These are phyloP conservation scores for Daphne laureola DNA, from an alignment of 441 rosid genomes.

Conservation along the genomic window DNA sequence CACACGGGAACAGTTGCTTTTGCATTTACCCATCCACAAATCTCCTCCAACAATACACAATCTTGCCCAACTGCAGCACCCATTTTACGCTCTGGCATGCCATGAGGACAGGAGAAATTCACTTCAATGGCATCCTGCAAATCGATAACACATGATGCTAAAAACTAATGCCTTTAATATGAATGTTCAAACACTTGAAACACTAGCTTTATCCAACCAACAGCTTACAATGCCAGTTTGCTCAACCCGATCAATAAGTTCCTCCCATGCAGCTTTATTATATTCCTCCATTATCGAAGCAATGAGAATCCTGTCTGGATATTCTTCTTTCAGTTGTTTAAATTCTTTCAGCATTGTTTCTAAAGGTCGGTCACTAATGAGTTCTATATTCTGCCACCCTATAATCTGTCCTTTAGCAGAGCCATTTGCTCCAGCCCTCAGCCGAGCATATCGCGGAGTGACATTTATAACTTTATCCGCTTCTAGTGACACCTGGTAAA, in stretches of 20 bases:
- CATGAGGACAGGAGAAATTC: conserved; percentile 96
- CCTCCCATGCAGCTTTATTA: conserved; percentile 84
- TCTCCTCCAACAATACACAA: conserved; percentile 70
- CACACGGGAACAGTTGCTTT: conserved; percentile 97
- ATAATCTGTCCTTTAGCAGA: conserved; percentile 75
- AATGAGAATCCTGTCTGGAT: conserved; percentile 83
- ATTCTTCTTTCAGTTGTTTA: conserved; percentile 64
- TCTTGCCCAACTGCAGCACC: conserved; percentile 98
- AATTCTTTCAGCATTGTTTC: conserved; percentile 91
- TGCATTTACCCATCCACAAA: conserved; percentile 91
- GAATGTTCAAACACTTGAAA: neutral
- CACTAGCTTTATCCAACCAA: neutral
- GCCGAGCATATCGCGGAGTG: conserved; percentile 82
- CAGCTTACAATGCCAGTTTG: conserved; percentile 83
- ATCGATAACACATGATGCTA: conserved; percentile 1
- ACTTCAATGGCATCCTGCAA: conserved; percentile 85
- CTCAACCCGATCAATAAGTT: conserved; percentile 91
- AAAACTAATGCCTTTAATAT: neutral
- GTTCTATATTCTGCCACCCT: conserved; percentile 97
- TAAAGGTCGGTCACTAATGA: conserved; percentile 86
- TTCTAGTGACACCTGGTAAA: conserved; percentile 72
- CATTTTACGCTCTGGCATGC: conserved; percentile 98
- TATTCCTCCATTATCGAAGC: conserved; percentile 98
- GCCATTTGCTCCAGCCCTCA: conserved; percentile 62
- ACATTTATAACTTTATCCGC: conserved; percentile 86